Percentiles rank a stretch among this genome's conserved stretches.
Evolutionary conservation across 768 basidiomycete species (phyloP).

Genomic region (Brasilioporus rufonigricans): DNA sequence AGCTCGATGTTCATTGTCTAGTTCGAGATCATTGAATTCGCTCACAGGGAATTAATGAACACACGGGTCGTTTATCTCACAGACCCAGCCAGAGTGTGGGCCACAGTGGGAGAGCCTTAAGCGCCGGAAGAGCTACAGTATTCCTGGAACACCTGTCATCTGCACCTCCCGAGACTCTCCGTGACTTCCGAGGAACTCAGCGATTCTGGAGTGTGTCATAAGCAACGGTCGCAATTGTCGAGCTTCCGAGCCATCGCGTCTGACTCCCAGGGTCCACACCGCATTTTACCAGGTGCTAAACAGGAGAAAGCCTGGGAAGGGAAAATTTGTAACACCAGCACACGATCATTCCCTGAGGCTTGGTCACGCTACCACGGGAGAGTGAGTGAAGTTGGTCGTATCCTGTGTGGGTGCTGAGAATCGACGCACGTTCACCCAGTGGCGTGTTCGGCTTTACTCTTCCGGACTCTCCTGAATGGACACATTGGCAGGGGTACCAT

Average conservation of each 20-base stretch:
- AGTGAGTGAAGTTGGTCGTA: conserved; percentile 13
- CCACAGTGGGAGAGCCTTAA: too few species aligned
- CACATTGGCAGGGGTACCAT: neutral
- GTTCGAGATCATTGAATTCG: too few species aligned
- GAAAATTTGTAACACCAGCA: neutral
- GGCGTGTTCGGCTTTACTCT: conserved; percentile 15
- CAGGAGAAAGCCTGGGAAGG: neutral
- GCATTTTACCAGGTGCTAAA: neutral
- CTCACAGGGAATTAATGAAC: too few species aligned
- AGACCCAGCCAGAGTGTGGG: too few species aligned
- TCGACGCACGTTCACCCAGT: conserved; percentile 19
- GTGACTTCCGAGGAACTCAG: neutral
- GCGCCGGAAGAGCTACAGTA: too few species aligned
- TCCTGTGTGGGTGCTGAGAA: conserved; percentile 16
- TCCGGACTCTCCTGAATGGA: neutral
- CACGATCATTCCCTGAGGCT: neutral
- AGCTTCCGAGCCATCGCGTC: too few species aligned
- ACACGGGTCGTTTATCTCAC: too few species aligned
- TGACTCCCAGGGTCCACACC: too few species aligned
- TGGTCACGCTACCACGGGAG: conserved; percentile 11
- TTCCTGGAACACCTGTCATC: too few species aligned
- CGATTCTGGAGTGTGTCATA: conserved; percentile 3
- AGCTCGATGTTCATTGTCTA: neutral
- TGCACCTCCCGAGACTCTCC: too few species aligned
- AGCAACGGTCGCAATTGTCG: neutral